Evolutionary conservation across 129 eudicot species (phyloP).

Genomic region (Helichrysum umbraculigerum): DNA sequence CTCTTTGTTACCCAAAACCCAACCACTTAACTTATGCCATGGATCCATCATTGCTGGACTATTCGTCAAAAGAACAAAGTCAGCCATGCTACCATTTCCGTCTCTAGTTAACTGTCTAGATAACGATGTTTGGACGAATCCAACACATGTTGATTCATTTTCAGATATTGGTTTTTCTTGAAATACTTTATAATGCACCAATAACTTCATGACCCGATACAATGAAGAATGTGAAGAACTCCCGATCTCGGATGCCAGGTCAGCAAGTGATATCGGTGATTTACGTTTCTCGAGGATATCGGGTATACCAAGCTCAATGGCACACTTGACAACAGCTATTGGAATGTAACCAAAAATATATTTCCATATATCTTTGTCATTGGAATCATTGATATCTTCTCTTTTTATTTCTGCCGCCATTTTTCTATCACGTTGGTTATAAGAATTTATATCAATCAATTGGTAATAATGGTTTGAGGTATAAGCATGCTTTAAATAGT

Average conservation of each 20-base stretch:
- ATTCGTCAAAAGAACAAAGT: neutral
- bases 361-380: neutral
- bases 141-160: neutral
- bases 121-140: neutral
- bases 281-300: neutral
- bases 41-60: neutral
- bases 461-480: neutral
- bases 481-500: neutral
- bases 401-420: neutral
- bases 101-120: neutral
- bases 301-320: conserved; percentile 3
- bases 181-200: neutral
- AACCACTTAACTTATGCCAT: neutral
- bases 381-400: neutral
- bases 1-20: neutral
- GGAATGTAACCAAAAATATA: neutral
- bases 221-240: neutral
- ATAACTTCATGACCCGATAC: neutral
- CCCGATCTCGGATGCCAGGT: neutral
- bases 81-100: neutral
- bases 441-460: neutral
- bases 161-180: neutral
- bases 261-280: neutral
- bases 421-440: neutral
- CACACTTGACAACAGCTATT: neutral